These are phyloP conservation scores for Boletus tomentosulus DNA, from an alignment of 768 basidiomycete species.

Conservation along the genomic window DNA sequence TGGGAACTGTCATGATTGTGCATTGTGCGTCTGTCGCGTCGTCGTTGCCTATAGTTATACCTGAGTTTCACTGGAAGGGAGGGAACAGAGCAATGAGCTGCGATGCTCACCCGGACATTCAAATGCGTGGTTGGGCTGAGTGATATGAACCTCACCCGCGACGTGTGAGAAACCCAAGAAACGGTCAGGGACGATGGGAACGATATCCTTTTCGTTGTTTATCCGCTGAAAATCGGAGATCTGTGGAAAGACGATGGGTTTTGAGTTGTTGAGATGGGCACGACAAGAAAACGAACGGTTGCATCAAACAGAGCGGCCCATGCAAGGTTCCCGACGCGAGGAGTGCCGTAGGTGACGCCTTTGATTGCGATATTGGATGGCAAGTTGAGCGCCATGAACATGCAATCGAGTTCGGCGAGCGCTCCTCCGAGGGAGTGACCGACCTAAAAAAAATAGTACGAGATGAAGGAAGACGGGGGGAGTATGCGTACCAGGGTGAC, in stretches of 20 bases:
- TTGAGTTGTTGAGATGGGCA: not conserved
- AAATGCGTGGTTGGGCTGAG: slow-evolving; percentile 33
- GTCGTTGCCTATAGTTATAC: slow-evolving; percentile 41
- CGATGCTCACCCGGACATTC: slow-evolving; percentile 37
- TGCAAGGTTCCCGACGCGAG: slow-evolving; percentile 27
- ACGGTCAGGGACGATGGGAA: slow-evolving; percentile 56
- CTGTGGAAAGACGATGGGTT: slow-evolving; percentile 1
- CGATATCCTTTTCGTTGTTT: slow-evolving; percentile 36
- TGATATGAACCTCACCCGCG: slow-evolving; percentile 41
- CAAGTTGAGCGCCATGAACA: slow-evolving; percentile 47
- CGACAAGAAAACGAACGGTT: slow-evolving; percentile 11
- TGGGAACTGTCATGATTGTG: slow-evolving; percentile 51
- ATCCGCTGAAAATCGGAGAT: slow-evolving; percentile 26
- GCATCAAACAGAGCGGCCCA: slow-evolving; percentile 29
- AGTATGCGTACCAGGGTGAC: slow-evolving; percentile 38
- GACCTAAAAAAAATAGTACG: slow-evolving; percentile 23
- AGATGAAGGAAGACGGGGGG: not conserved
- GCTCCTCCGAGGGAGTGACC: slow-evolving; percentile 54
- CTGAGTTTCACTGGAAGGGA: not conserved
- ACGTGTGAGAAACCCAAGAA: slow-evolving; percentile 44
- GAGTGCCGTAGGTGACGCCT: slow-evolving; percentile 31
- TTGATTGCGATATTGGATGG: slow-evolving; percentile 33
- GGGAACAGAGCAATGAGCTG: not conserved
- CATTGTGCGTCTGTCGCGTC: slow-evolving; percentile 52
- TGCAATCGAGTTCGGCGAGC: slow-evolving; percentile 47